phyloP scores from a whole-genome alignment of 2,329 filamentous ascomycete genomes.

The Ceratocystis variospora region DNA sequence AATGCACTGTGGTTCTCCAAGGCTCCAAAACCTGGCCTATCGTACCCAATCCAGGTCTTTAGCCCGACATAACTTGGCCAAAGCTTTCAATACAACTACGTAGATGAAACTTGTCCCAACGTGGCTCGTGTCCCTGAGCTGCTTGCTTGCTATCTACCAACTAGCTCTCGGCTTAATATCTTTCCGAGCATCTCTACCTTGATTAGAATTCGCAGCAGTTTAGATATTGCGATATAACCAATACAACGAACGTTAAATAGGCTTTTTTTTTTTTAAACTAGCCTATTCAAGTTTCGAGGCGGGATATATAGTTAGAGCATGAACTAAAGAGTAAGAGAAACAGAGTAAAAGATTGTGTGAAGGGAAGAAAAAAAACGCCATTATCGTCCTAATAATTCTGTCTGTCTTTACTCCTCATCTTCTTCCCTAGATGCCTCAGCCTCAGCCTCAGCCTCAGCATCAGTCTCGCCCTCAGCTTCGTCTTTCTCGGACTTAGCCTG shows the following conservation, averaged over 20 bases:
- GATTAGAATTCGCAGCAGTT: too few species aligned
- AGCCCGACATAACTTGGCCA: too few species aligned
- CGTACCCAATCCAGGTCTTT: too few species aligned
- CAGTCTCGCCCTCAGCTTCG: slow-evolving; percentile 4
- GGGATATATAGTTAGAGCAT: neutral
- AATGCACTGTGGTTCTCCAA: neutral
- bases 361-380: neutral
- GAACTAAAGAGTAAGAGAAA: neutral
- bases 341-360: neutral
- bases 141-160: too few species aligned
- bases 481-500: slow-evolving; percentile 20
- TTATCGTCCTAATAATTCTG: neutral
- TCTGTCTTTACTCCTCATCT: slow-evolving; percentile 4
- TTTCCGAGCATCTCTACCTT: too few species aligned
- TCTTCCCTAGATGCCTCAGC: neutral
- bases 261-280: too few species aligned
- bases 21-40: neutral
- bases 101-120: neutral
- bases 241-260: too few species aligned
- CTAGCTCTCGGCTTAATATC: too few species aligned
- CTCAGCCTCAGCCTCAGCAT: neutral
- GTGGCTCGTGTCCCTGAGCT: neutral
- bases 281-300: too few species aligned
- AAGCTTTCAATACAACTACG: neutral
- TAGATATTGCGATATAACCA: too few species aligned